Base-by-base conservation (phyloP, 108 stramenopile genomes). In the Aureococcus anophagefferens region DNA sequence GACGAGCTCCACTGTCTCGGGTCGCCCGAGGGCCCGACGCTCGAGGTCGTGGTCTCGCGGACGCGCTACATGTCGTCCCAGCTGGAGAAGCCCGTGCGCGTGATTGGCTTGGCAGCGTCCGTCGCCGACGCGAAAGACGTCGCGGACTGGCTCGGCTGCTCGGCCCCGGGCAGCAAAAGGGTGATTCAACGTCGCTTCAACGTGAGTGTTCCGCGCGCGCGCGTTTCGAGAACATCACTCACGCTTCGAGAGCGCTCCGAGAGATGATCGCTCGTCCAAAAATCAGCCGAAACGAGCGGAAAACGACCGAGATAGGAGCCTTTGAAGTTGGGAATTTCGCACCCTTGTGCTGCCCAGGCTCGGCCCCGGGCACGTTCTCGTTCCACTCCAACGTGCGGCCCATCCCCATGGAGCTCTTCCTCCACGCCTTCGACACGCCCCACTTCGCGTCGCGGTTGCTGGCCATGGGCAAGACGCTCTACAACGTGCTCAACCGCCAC, bases 1-100 rank as follows among this genome's bases (percentile, higher is more conserved):
- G 98, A 99, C 82, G 94, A 98, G 76, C 67, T 99, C 72, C 98
- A 99, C 76, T 91, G 95, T 74, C 89, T 99, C 35, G 90, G 93
- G 16, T 45, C 63, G 4, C 85, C 84, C 63, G 74, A 80, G 37
- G 96, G 95, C 5, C 93, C 94, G 13, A 89, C 82, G 31, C 83
- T 97, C 76, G 98, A 99, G 84, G 86, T 98, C 45, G 88, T 96
- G 13, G 87, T 96, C n/a, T 94, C 94, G 35, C 84, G 98, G 9
- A 94, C 93, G 93, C 86, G 98, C 30, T 96, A 91, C 79, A 85
- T 99, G 46, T 81, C 82, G 70, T 85, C 85, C 30, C 89, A 94
- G 68, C 72, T 78, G 68, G 76, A 88, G 68, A 82, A 87, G 71
- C 73, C 82, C 31, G 69, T 72, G 33, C 92, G 98, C 33, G 90